Base-by-base conservation (phyloP, 2,329 filamentous ascomycete genomes). In the Alternaria sp. region DNA sequence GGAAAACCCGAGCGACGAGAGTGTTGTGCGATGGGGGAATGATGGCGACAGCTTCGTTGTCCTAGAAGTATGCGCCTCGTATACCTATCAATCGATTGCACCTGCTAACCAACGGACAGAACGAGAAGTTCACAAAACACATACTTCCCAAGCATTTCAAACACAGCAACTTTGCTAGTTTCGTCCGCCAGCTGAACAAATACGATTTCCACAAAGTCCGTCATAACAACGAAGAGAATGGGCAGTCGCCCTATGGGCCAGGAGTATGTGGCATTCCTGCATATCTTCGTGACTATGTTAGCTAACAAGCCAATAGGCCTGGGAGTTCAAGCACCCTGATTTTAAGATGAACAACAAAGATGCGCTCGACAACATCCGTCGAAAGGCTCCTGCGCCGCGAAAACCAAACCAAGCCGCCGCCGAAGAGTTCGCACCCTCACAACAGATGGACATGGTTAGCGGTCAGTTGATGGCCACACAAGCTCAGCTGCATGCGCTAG, bases 71-170 rank as follows among this genome's bases (percentile, higher is more conserved):
- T 63, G 76, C 46, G 47, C 52, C 24, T 67, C 57, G 32, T 26
- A 48, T 48, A 47, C 28, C 34, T 12, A 34, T 41, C 30, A 48
- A 32, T 38, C 7, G 20, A 22, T 20, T 42, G 18, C 20, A 28
- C 28, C 14, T 44, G 51, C 66, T 75, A 57, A 77, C 61, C 16
- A 38, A 16, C 14, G 38, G 43, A 49, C 78, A 97, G 94, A 96
- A 96, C 79, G 94, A 98, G 79, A 97, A 96, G 79, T 99, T 99
- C 75, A 98, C 95, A 22, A 97, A 97, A 78, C 91, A 92, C 39
- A 96, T 99, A 71, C 87, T 99, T 16, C 95, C 95, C 3, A 97
- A 98, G 77, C 93, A 98, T 74, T 99, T 99, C 85, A 99, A 99
- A 81, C 95, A 98, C 81, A 96, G 93, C 86, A 97, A 97, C 79